Evolutionary conservation across 805 yeast species (phyloP), one percentile per base, ranked within the genome.

Genomic region (Kregervanrija pseudodelftensis): DNA sequence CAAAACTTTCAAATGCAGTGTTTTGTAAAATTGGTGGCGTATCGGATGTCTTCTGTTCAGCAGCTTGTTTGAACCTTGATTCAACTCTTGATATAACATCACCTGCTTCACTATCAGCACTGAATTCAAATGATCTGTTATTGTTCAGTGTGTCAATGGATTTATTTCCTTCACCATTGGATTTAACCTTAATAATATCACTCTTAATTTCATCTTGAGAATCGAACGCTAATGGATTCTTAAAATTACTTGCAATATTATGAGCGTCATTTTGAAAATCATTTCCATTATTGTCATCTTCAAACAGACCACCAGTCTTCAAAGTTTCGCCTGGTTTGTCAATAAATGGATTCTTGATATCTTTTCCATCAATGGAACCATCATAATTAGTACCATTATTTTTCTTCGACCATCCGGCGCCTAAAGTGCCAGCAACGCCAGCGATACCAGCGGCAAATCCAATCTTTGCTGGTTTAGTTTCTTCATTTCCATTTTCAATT

Each of bases 201-300:
- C 7, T 22, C 28, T 22, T 22, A 5, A 22, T 5, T 22, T 22
- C 28, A 22, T 22, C 28, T 22, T 22, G 28, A 33, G 35, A 33
- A 30, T 42, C 43, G 14, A 36, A 14, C 28, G 36, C 43, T 33
- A 37, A 22, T n/a, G 42, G 43, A 35, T 40, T 45, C 15, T 32
- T 39, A 22, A 22, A 22, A 22, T 22, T 22, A 7, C 28, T 7
- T 7, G 8, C 28, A 22, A 22, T 22, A 22, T 22, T 22, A 5
- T 22, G 28, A 22, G 8, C 28, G 4, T 22, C 28, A 22, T 22
- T 22, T 8, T 22, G 28, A 22, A 22, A 22, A 22, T 22, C 28
- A 7, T 22, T 22, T 22, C 28, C 28, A 7, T 4, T 22, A 22
- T 22, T 22, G 7, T 22, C 28, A 22, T 22, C 28, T 7, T 14